Percentiles rank a stretch among this genome's conserved stretches.
These are phyloP conservation scores for Solanum neorickii DNA, from an alignment of 257 asterid genomes.

Conservation along the genomic window DNA sequence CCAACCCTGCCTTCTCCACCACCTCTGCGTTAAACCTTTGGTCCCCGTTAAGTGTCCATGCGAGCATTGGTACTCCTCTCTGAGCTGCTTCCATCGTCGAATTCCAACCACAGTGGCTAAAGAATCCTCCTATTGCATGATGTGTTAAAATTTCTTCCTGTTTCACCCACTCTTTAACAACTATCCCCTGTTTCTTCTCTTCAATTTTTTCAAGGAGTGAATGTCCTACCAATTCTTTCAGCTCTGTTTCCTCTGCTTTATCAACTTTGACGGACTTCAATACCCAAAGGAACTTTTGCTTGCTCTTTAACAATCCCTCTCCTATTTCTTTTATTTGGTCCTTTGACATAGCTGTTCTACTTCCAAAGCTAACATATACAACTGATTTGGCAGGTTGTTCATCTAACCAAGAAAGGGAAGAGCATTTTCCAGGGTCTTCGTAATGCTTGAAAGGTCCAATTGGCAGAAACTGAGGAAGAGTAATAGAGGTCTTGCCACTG, in stretches of 20 bases:
- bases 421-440: background rate
- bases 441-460: slow-evolving; percentile 23
- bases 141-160: slow-evolving; percentile 23
- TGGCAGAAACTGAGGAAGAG: slow-evolving; percentile 20
- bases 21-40: slow-evolving; percentile 34
- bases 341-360: slow-evolving; percentile 10
- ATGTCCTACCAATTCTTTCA: background rate
- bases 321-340: slow-evolving; percentile 16
- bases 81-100: slow-evolving; percentile 32
- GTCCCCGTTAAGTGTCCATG: slow-evolving; percentile 42
- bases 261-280: background rate
- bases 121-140: slow-evolving; percentile 25
- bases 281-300: slow-evolving; percentile 21
- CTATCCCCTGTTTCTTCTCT: slow-evolving; percentile 1
- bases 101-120: slow-evolving; percentile 37
- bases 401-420: slow-evolving; percentile 17
- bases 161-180: slow-evolving; percentile 8
- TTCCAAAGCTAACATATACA: slow-evolving; percentile 22
- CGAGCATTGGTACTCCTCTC: slow-evolving; percentile 27
- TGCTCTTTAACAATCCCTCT: slow-evolving; percentile 11
- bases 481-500: background rate
- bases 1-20: slow-evolving; percentile 22
- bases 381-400: slow-evolving; percentile 19
- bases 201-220: slow-evolving; percentile 2
- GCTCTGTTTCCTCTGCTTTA: background rate